Evolutionary conservation across 2,329 filamentous ascomycete genomes (phyloP), one percentile per base, ranked within the genome.

Genomic region (Botryosphaeria dothidea): DNA sequence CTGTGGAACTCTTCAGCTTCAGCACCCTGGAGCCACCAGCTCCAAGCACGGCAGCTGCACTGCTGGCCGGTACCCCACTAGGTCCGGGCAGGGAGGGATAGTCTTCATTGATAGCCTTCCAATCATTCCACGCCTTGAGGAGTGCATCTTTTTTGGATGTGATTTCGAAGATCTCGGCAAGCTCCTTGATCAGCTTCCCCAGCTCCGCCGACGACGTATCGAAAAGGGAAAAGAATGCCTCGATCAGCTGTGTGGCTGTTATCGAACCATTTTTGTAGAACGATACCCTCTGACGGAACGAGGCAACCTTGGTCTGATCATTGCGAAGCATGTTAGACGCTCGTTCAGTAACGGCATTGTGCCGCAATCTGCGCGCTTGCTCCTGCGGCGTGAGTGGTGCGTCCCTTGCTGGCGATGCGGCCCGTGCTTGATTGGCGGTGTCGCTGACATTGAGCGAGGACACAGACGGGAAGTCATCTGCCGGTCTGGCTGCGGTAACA

Each of bases 91-190:
- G 82, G 1, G 91, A 92, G 0, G 94, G 94, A 70, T 97, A 98
- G 75, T 97, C 93, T 77, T 97, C 93, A 69, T 96, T 96, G 79
- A 96, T 95, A 41, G 93, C 93, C 52, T 92, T 92, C 92, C 94
- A 97, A 78, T 97, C 92, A 70, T 92, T 92, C 93, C 94, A 97
- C 1, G 93, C 92, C 71, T 90, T 90, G 27, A 93, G 86, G 3
- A 99, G 81, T 0, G 82, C 84, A 61, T 90, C 88, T 1, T 88
- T 88, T 74, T 96, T 97, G 19, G 77, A 75, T 57, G 90, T 85
- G 70, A 96, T 90, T 70, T 99, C 94, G 71, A 95, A 98, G 11
- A 99, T 87, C 61, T 98, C 94, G 4, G 94, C 91, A 3, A 97
- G 86, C 74, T 99, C 95, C 67, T 94, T 91, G 67, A 98, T 86